phyloP scores from a whole-genome alignment of 345 rosid species.

The Laguncularia racemosa region DNA sequence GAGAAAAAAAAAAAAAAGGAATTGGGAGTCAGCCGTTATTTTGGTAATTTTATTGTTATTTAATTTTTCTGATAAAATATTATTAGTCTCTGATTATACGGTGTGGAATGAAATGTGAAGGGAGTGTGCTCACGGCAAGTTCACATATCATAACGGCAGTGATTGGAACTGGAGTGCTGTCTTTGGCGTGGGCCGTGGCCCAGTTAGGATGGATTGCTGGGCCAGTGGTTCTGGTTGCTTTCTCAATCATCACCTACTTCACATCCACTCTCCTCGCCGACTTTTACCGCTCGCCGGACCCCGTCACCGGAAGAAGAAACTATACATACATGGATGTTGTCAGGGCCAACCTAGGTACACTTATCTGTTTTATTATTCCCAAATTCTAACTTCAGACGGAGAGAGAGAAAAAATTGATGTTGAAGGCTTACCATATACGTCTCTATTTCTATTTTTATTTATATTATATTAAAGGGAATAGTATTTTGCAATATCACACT shows the following conservation, averaged over 20 bases:
- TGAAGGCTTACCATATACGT: too few relatives aligned
- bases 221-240: slow-evolving; percentile 52
- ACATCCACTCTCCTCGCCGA: slow-evolving; percentile 79
- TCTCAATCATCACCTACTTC: slow-evolving; percentile 69
- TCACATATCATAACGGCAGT: slow-evolving; percentile 92
- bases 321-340: slow-evolving; percentile 91
- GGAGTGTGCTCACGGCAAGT: slow-evolving; percentile 76
- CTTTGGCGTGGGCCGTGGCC: slow-evolving; percentile 82
- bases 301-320: slow-evolving; percentile 63
- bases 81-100: background rate
- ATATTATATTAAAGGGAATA: too few relatives aligned
- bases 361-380: too few relatives aligned
- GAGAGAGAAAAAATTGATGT: too few relatives aligned
- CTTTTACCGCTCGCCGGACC: slow-evolving; percentile 64
- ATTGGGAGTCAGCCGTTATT: too few relatives aligned
- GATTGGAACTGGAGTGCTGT: slow-evolving; percentile 83
- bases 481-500: too few relatives aligned
- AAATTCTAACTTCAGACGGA: too few relatives aligned
- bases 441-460: too few relatives aligned
- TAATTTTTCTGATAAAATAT: background rate
- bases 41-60: background rate
- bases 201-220: slow-evolving; percentile 92
- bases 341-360: slow-evolving; percentile 53
- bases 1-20: too few relatives aligned
- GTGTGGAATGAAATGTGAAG: slow-evolving; percentile 20